Conservation (phyloP, 2,329 filamentous ascomycete genomes). For the Xylariaceae sp. region DNA sequence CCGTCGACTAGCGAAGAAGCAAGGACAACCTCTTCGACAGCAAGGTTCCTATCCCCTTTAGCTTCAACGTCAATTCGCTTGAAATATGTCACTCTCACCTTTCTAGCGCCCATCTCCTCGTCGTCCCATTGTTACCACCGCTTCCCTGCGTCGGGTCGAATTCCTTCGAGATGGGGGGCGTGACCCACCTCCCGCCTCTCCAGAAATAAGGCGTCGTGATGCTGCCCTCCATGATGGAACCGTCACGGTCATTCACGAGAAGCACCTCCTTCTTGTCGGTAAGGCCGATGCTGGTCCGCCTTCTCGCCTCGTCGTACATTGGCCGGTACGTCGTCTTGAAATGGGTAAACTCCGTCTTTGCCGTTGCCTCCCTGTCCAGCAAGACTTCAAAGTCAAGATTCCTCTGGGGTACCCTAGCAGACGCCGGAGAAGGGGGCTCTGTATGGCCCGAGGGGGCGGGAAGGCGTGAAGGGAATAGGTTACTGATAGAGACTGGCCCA, state of each 20-base stretch:
- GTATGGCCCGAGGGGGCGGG: constrained; percentile 36
- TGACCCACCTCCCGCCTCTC: constrained; percentile 69
- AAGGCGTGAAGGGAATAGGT: constrained; percentile 54
- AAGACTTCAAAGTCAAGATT: constrained; percentile 38
- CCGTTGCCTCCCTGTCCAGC: constrained; percentile 38
- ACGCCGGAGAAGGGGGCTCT: background rate
- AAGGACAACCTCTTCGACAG: constrained; percentile 58
- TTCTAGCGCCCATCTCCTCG: constrained; percentile 75
- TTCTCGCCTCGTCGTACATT: constrained; percentile 66
- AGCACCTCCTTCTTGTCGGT: constrained; percentile 64
- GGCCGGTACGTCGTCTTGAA: constrained; percentile 77
- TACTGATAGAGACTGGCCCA: constrained; percentile 23
- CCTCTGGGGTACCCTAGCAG: constrained; percentile 18
- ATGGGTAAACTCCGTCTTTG: constrained; percentile 61
- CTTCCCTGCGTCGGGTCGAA: constrained; percentile 41
- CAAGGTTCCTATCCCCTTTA: constrained; percentile 45
- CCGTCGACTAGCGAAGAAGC: constrained; percentile 58
- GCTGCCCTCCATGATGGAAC: constrained; percentile 78
- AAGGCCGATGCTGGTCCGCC: constrained; percentile 49
- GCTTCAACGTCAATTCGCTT: background rate
- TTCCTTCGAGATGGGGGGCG: constrained; percentile 56
- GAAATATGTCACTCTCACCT: constrained; percentile 35
- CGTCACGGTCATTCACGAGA: constrained; percentile 55
- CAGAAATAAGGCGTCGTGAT: constrained; percentile 79
- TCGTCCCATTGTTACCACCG: constrained; percentile 79